A percentile compares a stretch with the other conserved stretches of the same genome.
phyloP scores from a whole-genome alignment of 768 basidiomycete genomes.

The Suillus subalutaceus region DNA sequence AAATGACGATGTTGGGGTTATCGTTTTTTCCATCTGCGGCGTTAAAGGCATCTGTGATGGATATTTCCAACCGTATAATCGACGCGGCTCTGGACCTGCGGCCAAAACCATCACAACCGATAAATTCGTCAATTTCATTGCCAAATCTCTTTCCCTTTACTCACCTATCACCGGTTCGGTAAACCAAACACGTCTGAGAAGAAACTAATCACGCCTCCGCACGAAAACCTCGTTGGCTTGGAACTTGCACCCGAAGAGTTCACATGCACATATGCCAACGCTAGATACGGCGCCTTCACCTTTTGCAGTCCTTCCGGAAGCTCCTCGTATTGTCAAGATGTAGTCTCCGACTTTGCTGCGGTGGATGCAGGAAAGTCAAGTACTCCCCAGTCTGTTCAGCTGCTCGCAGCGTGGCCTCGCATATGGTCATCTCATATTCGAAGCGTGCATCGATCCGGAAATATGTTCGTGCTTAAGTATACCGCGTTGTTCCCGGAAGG shows the following conservation, averaged over 20 bases:
- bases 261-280: slow-evolving; percentile 39
- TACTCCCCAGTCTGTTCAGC: slow-evolving; percentile 13
- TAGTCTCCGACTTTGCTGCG: slow-evolving; percentile 31
- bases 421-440: slow-evolving; percentile 43
- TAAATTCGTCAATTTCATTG: slow-evolving; percentile 11
- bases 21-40: slow-evolving; percentile 36
- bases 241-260: slow-evolving; percentile 28
- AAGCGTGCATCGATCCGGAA: slow-evolving; percentile 21
- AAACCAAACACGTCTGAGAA: not conserved
- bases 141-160: not conserved
- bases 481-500: slow-evolving; percentile 39
- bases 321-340: slow-evolving; percentile 25
- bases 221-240: not conserved
- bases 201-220: not conserved
- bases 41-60: slow-evolving; percentile 18
- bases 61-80: slow-evolving; percentile 23
- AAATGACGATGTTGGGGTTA: slow-evolving; percentile 37
- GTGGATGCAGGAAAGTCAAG: slow-evolving; percentile 22
- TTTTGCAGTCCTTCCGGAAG: slow-evolving; percentile 35
- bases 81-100: slow-evolving; percentile 24
- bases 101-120: not conserved
- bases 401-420: slow-evolving; percentile 37
- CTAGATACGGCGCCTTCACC: slow-evolving; percentile 41
- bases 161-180: slow-evolving; percentile 1
- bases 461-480: slow-evolving; percentile 23